Base-by-base conservation (phyloP, 805 yeast genomes). In the Schwanniomyces polymorphus region DNA sequence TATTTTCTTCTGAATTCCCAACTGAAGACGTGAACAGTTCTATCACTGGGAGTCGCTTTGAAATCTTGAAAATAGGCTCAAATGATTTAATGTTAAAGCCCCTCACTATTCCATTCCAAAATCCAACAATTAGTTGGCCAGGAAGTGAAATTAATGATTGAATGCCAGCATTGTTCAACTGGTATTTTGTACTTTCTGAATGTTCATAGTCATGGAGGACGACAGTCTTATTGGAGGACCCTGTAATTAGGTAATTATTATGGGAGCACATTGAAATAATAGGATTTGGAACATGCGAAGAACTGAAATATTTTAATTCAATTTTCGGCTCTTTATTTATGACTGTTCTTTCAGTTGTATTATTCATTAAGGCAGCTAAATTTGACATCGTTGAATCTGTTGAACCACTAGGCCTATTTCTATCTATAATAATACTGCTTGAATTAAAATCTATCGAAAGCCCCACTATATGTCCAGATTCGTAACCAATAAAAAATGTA, bases 401-500 rank as follows among this genome's bases (percentile, higher is more conserved):
- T 9, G 12, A 17, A 26, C 10, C 6, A 5, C 8, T 11, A 21
- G 17, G 8, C 4, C 10, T 7, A 23, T 5, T 11, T 25, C n/a
- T 25, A 25, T 38, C 41, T 26, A 26, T 38, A 9, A 38, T 16
- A 12, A 26, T 14, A 26, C 21, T 26, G 38, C 26, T 4, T 11
- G 44, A 27, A 43, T 34, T 27, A 25, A 41, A 16, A 31, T 58
- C 63, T 4, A 70, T 47, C 5, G 50, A 34, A 26, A 65, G 55
- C 0, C 69, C 73, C 18, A 63, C 33, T 7, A 73, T 44, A 54
- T 80, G 83, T 0, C 96, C 96, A 14, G 87, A 83, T 60, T 88
- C 96, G 58, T 78, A 88, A 1, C 95, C 96, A 5, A 85, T 69
- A 14, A 64, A 63, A 14, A 81, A 57, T 0, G 63, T 46, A 7